Conservation (phyloP, 163 green algal genomes). For the Chlorella variabilis region DNA sequence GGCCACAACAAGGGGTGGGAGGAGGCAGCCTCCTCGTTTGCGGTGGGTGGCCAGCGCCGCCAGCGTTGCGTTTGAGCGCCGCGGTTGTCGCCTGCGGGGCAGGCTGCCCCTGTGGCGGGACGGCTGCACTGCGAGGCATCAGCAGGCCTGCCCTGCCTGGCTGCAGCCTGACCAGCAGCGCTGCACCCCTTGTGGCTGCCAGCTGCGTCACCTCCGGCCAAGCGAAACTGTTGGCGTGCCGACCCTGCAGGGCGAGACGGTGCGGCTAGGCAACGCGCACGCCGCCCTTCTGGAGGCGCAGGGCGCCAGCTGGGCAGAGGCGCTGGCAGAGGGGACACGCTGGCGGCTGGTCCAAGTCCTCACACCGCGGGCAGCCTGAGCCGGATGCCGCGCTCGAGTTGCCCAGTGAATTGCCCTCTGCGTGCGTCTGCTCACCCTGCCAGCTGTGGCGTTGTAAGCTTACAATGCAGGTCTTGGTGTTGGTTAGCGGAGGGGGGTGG, state of each 20-base stretch:
- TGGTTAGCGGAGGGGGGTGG: too few species aligned
- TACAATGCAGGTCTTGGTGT: too few species aligned
- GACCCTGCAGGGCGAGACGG: conserved; percentile 41
- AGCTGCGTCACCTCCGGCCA: too few species aligned
- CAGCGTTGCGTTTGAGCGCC: too few species aligned
- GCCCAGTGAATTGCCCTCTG: not conserved
- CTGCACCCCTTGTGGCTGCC: too few species aligned
- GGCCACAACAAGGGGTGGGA: conserved; percentile 82
- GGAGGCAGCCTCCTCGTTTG: conserved; percentile 71
- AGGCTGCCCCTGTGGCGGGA: too few species aligned
- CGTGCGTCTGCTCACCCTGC: too few species aligned
- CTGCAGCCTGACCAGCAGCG: not conserved
- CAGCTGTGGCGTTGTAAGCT: too few species aligned
- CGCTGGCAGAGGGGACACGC: conserved; percentile 31
- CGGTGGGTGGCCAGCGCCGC: conserved; percentile 31
- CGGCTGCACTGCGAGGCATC: too few species aligned
- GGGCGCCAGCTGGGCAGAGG: conserved; percentile 51
- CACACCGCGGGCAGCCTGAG: conserved; percentile 1
- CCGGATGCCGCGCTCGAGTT: too few species aligned
- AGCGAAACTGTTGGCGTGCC: too few species aligned
- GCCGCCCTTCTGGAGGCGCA: conserved; percentile 64
- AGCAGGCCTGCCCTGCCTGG: not conserved
- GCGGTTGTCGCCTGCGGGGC: too few species aligned
- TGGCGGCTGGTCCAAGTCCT: conserved; percentile 55
- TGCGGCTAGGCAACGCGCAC: conserved; percentile 72